Evolutionary conservation across 441 rosid species (phyloP), one percentile per base, ranked within the genome.

Genomic region (Gossypium schwendimanii): DNA sequence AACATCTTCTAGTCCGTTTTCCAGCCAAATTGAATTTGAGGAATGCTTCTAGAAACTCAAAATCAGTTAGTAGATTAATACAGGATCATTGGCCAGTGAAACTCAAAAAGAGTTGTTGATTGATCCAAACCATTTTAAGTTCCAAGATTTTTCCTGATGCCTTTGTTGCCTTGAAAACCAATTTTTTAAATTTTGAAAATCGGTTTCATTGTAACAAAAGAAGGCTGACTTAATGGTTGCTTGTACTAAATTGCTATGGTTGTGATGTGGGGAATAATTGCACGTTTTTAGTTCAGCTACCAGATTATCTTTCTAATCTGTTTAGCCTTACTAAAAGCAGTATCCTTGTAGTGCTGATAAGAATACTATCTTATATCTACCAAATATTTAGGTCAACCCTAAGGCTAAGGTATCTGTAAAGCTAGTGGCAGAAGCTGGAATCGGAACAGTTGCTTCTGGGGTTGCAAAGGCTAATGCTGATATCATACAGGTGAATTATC

Each of bases 381-480:
- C 71, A 71, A 77, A 75, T 71, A 70, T 77, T 76, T 81, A 95
- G 99, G 91, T 95, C 69, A 95, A 95, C 77, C 97, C 97, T 52
- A 93, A 81, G 77, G 99, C 99, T 53, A 95, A 95, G 92, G 99
- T 93, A 63, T 93, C 97, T 31, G 98, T 95, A 77, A 95, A 95
- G 86, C 94, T 95, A 4, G 99, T 95, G n/a, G 98, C 95, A 18
- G 98, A 95, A 89, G 99, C 98, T 80, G 98, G 99, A 59, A 95
- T 95, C 21, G 99, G 99, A 74, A 95, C 98, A 12, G 99, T 95
- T 81, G 98, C 97, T 76, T 95, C 99, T 69, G 98, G 99, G 39
- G 99, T 95, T 84, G 94, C 99, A 23, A 93, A 95, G 91, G 99
- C 97, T 83, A 95, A 95, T 74, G 99, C 98, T 63, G 98, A 95